Conservation (phyloP, 495 filamentous ascomycete genomes). For the Penicillium soppii region DNA sequence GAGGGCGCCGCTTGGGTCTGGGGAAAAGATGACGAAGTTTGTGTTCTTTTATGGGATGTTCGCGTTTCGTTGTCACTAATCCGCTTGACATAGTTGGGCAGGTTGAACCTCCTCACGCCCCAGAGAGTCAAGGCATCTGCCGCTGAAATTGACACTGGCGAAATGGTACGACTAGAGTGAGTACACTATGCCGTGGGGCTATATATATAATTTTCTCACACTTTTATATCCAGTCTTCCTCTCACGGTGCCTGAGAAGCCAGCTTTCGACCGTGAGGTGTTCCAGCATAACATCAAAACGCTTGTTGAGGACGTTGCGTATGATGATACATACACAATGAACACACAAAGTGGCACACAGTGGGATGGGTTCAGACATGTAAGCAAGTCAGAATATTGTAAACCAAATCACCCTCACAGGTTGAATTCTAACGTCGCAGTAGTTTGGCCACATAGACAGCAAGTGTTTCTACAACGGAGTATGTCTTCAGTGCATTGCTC, state of each 20-base stretch:
- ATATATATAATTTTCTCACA: background rate
- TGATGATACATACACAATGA: conserved; percentile 64
- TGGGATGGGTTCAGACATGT: conserved; percentile 74
- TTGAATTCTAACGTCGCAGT: background rate
- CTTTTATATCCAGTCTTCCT: conserved; percentile 45
- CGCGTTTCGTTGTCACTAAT: background rate
- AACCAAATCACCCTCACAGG: background rate
- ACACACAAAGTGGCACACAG: conserved; percentile 71
- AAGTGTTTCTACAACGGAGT: conserved; percentile 54
- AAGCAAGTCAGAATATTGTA: conserved; percentile 9
- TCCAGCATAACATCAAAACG: conserved; percentile 53
- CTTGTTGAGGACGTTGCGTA: conserved; percentile 41
- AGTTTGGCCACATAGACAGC: conserved; percentile 44
- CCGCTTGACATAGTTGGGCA: conserved; percentile 37
- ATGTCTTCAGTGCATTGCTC: background rate
- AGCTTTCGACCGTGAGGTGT: conserved; percentile 49
- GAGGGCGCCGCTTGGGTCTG: conserved; percentile 62
- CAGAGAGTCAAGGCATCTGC: conserved; percentile 50
- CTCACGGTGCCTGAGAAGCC: conserved; percentile 51
- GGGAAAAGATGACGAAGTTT: conserved; percentile 58
- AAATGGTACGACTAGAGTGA: conserved; percentile 51
- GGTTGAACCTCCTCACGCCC: conserved; percentile 60
- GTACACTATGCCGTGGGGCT: background rate
- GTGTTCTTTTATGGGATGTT: conserved; percentile 5
- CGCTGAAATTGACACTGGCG: conserved; percentile 52